Base-by-base conservation (phyloP, 192 early-diverging fungal species). In the Rhizophagus prolifer region DNA sequence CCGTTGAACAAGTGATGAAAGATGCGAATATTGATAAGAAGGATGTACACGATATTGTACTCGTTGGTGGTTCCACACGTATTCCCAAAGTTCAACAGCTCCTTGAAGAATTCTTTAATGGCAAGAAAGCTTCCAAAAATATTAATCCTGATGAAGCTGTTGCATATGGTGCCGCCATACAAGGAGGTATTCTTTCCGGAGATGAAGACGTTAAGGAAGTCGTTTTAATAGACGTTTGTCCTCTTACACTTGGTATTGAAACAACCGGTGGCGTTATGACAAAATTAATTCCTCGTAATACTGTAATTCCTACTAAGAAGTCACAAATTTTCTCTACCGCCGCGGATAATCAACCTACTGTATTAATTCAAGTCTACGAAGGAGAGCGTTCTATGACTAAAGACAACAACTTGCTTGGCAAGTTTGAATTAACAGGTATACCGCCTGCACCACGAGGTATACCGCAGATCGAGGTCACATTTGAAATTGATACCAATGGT, bases 101-200 rank as follows among this genome's bases (percentile, higher is more conserved):
- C 68, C 87, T 98, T 47, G 94, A 96, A 82, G 92, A 95, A 68
- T 97, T 88, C 89, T 98, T 98, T 81, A 93, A 95, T 82, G 95
- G 96, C 81, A 97, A 96, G 90, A 96, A 97, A 90, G 92, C 95
- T 50, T 89, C 86, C 85, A 97, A 97, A 91, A 93, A 94, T 79
- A 96, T 98, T 82, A 98, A 98, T 90, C 96, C 96, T 79, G 97
- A 98, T 86, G 97, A 98, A 88, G 97, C 96, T 80, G 97, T 98
- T 74, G 97, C 97, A 63, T 97, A 95, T 79, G 97, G 97, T 88
- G 97, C 97, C 66, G 96, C 97, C 72, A 94, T 98, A 72, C 96
- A 97, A 87, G 97, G 91, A 72, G 97, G 93, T 85, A 91, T 96
- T 77, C 88, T 97, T 77, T 85, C 87, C 79, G 95, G 94, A 78